Conservation (phyloP, 1,139 yeast genomes). For the Debaryomyces sp. region DNA sequence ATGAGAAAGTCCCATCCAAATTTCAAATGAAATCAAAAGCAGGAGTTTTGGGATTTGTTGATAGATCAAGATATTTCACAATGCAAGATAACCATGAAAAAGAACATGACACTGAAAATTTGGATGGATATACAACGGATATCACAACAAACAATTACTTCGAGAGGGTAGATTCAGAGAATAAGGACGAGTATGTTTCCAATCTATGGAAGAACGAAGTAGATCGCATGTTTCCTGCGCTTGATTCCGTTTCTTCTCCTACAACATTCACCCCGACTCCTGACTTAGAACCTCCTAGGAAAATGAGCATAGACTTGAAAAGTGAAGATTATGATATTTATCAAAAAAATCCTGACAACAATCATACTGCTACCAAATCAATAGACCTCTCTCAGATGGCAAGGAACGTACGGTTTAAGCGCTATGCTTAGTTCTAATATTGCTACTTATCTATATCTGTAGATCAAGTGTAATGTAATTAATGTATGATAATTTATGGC, state of each 20-base stretch:
- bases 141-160: not conserved
- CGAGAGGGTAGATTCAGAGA: conserved; percentile 10
- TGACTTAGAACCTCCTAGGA: not conserved
- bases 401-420: conserved; percentile 1
- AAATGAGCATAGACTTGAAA: not conserved
- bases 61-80: conserved; percentile 10
- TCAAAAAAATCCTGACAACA: not conserved
- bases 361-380: not conserved
- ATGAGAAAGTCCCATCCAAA: conserved; percentile 2
- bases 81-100: not conserved
- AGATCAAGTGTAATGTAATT: not conserved
- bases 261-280: not conserved
- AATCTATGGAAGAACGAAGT: not conserved
- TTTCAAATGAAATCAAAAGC: conserved; percentile 13
- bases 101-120: not conserved
- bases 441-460: not conserved
- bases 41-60: conserved; percentile 24
- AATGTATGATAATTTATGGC: not conserved
- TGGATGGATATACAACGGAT: not conserved
- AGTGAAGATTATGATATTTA: conserved; percentile 5
- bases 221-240: not conserved
- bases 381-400: conserved; percentile 6
- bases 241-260: not conserved
- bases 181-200: conserved; percentile 8
- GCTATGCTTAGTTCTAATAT: not conserved